Conservation (phyloP, 768 basidiomycete genomes). For the Cystobasidium ongulense region DNA sequence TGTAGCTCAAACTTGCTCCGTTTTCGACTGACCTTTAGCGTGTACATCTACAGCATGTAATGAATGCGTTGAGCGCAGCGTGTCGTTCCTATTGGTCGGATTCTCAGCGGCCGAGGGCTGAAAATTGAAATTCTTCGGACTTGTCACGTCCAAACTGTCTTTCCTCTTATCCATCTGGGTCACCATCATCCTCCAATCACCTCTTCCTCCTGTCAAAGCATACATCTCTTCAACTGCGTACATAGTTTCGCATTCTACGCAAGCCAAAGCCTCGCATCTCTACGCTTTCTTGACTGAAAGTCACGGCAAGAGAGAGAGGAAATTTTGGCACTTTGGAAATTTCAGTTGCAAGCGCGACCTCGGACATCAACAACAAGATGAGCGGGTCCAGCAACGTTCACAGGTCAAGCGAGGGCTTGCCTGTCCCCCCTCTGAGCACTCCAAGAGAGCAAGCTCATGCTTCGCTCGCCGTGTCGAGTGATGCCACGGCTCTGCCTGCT, state of each 20-base stretch:
- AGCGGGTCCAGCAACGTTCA: background rate
- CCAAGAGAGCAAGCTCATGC: constrained; percentile 2
- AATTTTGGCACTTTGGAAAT: background rate
- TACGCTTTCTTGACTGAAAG: background rate
- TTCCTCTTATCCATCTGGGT: constrained; percentile 13
- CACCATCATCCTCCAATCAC: background rate
- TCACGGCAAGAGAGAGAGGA: background rate
- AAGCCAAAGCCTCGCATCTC: background rate
- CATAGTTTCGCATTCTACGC: background rate
- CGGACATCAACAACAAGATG: background rate
- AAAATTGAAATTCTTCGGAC: background rate
- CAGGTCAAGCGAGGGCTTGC: background rate
- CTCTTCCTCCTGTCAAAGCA: background rate
- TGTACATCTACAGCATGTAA: background rate
- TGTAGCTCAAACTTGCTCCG: background rate
- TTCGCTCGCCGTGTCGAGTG: constrained; percentile 18
- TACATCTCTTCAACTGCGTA: background rate
- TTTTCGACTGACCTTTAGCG: background rate
- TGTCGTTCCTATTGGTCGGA: background rate
- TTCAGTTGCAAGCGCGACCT: background rate
- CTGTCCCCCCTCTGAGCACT: background rate
- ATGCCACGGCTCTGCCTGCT: constrained; percentile 23
- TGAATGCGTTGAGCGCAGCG: background rate
- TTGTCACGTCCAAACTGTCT: background rate
- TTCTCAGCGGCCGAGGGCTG: background rate